Evolutionary conservation across 352 stramenopile species (phyloP).

Genomic region (Globisporangium radiosum): DNA sequence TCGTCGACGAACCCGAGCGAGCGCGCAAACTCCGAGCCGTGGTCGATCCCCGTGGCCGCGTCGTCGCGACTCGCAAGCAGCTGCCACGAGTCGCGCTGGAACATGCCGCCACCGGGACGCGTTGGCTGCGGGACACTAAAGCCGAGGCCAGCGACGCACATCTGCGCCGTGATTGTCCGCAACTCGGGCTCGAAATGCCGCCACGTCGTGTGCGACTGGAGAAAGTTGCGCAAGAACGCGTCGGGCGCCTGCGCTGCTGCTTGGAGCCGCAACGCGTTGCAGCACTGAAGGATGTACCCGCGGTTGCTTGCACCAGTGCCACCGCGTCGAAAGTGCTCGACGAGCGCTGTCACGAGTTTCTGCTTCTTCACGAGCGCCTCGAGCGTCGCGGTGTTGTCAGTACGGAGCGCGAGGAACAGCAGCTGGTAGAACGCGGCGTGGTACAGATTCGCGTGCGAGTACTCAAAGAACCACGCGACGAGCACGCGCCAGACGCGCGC

Average conservation of each 20-base stretch:
- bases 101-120: slow-evolving; percentile 25
- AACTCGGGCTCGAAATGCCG: slow-evolving; percentile 68
- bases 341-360: slow-evolving; percentile 76
- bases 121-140: slow-evolving; percentile 70
- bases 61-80: slow-evolving; percentile 33
- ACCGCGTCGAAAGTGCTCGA: slow-evolving; percentile 76
- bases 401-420: slow-evolving; percentile 82
- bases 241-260: slow-evolving; percentile 82
- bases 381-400: slow-evolving; percentile 74
- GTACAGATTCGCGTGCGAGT: slow-evolving; percentile 90
- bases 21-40: slow-evolving; percentile 74
- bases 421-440: slow-evolving; percentile 87
- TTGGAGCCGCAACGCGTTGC: slow-evolving; percentile 86
- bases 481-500: slow-evolving; percentile 84
- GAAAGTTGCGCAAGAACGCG: slow-evolving; percentile 85
- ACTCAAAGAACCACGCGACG: slow-evolving; percentile 88
- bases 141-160: slow-evolving; percentile 60
- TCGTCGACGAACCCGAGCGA: slow-evolving; percentile 81
- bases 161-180: slow-evolving; percentile 37
- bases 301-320: slow-evolving; percentile 68
- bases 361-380: slow-evolving; percentile 85
- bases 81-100: slow-evolving; percentile 62
- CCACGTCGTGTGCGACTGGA: slow-evolving; percentile 86
- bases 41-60: slow-evolving; percentile 52
- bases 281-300: slow-evolving; percentile 85